phyloP scores from a whole-genome alignment of 768 basidiomycete species.

The Pholiota microspora region DNA sequence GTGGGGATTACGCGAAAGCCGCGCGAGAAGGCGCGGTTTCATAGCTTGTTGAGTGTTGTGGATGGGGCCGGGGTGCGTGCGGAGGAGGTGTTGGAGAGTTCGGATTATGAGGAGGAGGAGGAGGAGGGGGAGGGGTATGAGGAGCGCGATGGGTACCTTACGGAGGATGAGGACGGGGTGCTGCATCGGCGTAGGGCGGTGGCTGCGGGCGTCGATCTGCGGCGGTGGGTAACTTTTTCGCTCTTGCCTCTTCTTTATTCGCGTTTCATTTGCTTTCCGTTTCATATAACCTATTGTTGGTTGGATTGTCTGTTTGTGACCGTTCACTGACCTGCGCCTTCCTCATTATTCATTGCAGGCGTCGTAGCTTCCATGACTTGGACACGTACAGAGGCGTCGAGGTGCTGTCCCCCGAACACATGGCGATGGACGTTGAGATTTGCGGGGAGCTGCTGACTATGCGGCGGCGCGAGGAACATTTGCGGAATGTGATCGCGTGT shows the following conservation, averaged over 20 bases:
- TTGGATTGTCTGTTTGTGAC: too few species aligned
- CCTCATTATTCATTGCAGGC: conserved; percentile 35
- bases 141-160: conserved; percentile 16
- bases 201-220: conserved; percentile 20
- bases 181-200: conserved; percentile 10
- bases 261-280: conserved; percentile 6
- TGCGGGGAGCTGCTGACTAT: conserved; percentile 73
- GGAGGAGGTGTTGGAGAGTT: conserved; percentile 20
- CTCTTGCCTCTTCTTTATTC: not conserved
- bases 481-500: conserved; percentile 60
- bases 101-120: conserved; percentile 19
- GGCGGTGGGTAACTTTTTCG: conserved; percentile 26
- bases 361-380: conserved; percentile 68
- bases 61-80: conserved; percentile 23
- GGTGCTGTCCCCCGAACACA: conserved; percentile 56
- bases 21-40: conserved; percentile 26
- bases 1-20: too few species aligned
- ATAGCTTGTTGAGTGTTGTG: conserved; percentile 27
- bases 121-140: conserved; percentile 12
- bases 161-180: conserved; percentile 17
- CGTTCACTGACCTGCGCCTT: too few species aligned
- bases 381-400: conserved; percentile 44
- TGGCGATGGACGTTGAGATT: conserved; percentile 78
- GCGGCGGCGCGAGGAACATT: conserved; percentile 63
- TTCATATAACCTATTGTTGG: too few species aligned